phyloP scores from a whole-genome alignment of 2,329 filamentous ascomycete genomes.

The Aspergillus fumigatus region DNA sequence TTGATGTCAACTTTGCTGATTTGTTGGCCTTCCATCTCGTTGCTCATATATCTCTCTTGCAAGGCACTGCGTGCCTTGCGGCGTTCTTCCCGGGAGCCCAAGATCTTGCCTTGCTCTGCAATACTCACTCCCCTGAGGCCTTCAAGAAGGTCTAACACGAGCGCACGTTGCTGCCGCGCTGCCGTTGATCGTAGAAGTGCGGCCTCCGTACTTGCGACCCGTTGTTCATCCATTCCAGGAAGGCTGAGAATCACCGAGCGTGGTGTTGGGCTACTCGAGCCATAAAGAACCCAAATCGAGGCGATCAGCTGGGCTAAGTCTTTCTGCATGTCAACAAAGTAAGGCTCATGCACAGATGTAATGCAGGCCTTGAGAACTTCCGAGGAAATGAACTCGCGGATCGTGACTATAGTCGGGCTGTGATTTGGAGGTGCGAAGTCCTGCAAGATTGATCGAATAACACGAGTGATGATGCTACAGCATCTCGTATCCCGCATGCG shows the following conservation, averaged over 20 bases:
- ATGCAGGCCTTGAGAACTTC: constrained; percentile 89
- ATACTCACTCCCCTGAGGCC: constrained; percentile 87
- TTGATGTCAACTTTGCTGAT: constrained; percentile 40
- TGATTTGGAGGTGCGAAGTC: constrained; percentile 59
- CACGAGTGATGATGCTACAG: constrained; percentile 76
- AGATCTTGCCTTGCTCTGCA: constrained; percentile 84
- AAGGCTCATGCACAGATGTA: constrained; percentile 85
- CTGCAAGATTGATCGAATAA: constrained; percentile 79
- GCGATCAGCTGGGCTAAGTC: constrained; percentile 87
- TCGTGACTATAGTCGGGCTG: constrained; percentile 55
- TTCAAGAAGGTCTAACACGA: constrained; percentile 80
- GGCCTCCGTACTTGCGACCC: constrained; percentile 62
- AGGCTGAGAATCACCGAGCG: constrained; percentile 71
- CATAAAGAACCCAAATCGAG: constrained; percentile 74
- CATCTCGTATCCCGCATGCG: constrained; percentile 85
- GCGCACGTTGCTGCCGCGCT: constrained; percentile 70
- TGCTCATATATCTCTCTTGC: constrained; percentile 42
- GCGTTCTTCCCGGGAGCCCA: constrained; percentile 38
- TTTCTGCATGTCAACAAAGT: constrained; percentile 94
- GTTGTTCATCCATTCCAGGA: constrained; percentile 66
- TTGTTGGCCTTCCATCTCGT: constrained; percentile 40
- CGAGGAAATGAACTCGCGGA: constrained; percentile 84
- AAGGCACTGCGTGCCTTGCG: constrained; percentile 40
- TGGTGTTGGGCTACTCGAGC: constrained; percentile 64
- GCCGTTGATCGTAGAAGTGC: constrained; percentile 53